Conservation (phyloP, 306 rosid species). For the Benincasa hispida region DNA sequence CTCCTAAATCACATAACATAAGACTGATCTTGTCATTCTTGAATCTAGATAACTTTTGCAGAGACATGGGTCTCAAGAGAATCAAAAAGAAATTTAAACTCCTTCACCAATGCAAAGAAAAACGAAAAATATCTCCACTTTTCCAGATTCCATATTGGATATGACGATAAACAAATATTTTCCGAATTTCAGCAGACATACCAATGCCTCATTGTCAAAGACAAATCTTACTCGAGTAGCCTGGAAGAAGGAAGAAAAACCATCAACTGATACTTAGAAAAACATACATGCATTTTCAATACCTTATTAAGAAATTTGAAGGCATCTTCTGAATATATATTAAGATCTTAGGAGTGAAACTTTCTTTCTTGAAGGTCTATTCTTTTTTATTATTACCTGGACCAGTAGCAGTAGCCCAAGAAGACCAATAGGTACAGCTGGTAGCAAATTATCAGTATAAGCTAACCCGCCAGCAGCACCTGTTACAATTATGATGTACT, state of each 20-base stretch:
- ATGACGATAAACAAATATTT: not conserved
- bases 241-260: constrained; percentile 29
- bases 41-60: not conserved
- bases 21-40: not conserved
- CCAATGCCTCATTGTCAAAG: constrained; percentile 78
- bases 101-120: not conserved
- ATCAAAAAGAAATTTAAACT: not conserved
- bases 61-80: not conserved
- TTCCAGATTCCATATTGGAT: not conserved
- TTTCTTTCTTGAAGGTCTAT: not conserved
- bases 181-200: constrained; percentile 29
- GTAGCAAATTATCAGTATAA: constrained; percentile 59
- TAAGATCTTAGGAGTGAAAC: not conserved
- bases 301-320: not conserved
- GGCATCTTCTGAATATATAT: not conserved
- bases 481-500: constrained; percentile 21
- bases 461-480: constrained; percentile 76
- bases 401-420: constrained; percentile 79
- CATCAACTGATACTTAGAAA: not conserved
- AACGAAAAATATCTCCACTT: not conserved
- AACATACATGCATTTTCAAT: not conserved
- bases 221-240: constrained; percentile 86
- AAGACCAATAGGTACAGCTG: constrained; percentile 77
- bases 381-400: constrained; percentile 41
- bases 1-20: constrained; percentile 35